A percentile compares a stretch with the other conserved stretches of the same genome.
Evolutionary conservation across 176 grass and related monocot species (phyloP).

Genomic region (Zea luxurians): DNA sequence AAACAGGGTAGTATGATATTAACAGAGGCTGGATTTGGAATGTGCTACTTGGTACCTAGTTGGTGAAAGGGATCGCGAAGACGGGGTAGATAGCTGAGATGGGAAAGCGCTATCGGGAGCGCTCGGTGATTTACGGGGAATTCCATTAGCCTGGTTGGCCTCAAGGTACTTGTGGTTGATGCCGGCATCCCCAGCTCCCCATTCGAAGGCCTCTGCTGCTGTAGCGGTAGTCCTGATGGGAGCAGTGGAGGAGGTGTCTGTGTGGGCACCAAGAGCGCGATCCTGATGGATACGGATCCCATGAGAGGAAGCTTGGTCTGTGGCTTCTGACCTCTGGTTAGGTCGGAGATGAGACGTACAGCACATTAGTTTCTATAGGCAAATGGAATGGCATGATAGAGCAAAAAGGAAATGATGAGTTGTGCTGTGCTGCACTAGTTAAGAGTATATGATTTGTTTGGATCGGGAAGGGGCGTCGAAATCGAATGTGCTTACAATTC

Average conservation of each 20-base stretch:
- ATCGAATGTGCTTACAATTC: conserved; percentile 43
- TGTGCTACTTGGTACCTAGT: conserved; percentile 45
- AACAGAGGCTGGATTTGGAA: not conserved
- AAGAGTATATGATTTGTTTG: not conserved
- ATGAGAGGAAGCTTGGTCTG: conserved; percentile 25
- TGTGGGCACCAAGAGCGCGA: conserved; percentile 20
- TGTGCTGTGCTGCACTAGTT: not conserved
- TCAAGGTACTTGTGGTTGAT: conserved; percentile 46
- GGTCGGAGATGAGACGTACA: not conserved
- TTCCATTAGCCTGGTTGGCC: conserved; percentile 42
- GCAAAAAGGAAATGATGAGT: not conserved
- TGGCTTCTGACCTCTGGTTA: conserved; percentile 49
- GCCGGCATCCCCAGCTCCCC: conserved; percentile 26
- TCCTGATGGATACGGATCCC: conserved; percentile 31
- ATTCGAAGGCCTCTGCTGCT: conserved; percentile 32
- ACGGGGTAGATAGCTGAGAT: conserved; percentile 69
- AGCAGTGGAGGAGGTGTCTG: conserved; percentile 21
- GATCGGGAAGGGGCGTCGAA: not conserved
- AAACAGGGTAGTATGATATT: not conserved
- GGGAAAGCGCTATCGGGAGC: conserved; percentile 36
- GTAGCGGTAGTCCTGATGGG: not conserved
- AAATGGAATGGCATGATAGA: not conserved
- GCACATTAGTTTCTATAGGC: not conserved
- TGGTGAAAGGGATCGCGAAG: conserved; percentile 85
- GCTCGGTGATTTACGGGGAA: conserved; percentile 30